phyloP scores from a whole-genome alignment of 2,329 filamentous ascomycete species.

The Sporothrix schenckii region DNA sequence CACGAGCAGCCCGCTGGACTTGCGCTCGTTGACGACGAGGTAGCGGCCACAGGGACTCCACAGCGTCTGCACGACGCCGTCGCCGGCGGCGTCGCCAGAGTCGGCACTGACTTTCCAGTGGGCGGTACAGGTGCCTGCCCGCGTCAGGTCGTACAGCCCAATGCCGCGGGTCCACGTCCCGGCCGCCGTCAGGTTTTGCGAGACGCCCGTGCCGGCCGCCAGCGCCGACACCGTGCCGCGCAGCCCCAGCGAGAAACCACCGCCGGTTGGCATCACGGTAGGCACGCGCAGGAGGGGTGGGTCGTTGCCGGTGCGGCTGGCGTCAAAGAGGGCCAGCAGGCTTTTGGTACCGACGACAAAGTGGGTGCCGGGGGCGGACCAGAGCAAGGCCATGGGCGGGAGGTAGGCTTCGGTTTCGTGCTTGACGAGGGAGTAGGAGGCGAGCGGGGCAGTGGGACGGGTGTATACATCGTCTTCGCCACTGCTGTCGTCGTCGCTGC shows the following conservation, averaged over 20 bases:
- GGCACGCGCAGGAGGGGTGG: constrained; percentile 58
- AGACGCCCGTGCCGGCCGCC: constrained; percentile 38
- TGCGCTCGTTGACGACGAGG: constrained; percentile 63
- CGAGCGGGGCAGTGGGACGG: constrained; percentile 39
- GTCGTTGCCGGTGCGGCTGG: constrained; percentile 54
- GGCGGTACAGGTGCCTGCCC: constrained; percentile 57
- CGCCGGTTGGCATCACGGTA: constrained; percentile 59
- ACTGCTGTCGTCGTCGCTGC: background rate
- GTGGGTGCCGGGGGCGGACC: constrained; percentile 58
- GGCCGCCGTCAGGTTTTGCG: constrained; percentile 55
- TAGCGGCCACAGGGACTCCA: constrained; percentile 69
- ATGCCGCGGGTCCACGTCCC: constrained; percentile 67
- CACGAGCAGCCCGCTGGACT: constrained; percentile 58
- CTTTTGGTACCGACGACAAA: constrained; percentile 65
- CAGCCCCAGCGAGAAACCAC: constrained; percentile 66
- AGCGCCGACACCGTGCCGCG: constrained; percentile 63
- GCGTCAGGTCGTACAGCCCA: constrained; percentile 63
- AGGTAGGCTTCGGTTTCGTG: constrained; percentile 64
- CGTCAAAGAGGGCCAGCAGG: constrained; percentile 63
- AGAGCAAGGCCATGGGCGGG: constrained; percentile 60
- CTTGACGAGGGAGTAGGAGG: constrained; percentile 61
- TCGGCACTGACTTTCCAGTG: constrained; percentile 63
- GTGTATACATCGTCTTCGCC: background rate
- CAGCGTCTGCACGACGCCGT: constrained; percentile 62
- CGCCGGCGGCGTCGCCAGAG: constrained; percentile 53